A percentile compares a stretch with the other conserved stretches of the same genome.
Evolutionary conservation across 2,329 filamentous ascomycete genomes (phyloP).

Genomic region (Claviceps sp.): DNA sequence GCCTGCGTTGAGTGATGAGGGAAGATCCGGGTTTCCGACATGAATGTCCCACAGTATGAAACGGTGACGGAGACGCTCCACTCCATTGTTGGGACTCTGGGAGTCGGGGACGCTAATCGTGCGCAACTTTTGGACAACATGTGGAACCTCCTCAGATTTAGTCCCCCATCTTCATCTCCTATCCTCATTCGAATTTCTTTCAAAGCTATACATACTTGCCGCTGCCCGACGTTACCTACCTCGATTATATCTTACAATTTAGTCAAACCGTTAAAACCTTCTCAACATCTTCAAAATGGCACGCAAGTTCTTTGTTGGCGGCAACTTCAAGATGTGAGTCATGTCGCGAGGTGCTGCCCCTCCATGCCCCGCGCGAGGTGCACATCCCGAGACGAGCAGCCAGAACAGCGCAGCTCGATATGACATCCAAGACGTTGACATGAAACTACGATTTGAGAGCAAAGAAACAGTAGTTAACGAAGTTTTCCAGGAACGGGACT

Average conservation of each 20-base stretch:
- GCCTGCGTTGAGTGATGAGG: background rate
- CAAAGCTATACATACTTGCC: background rate
- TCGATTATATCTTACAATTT: background rate
- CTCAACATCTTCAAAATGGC: constrained; percentile 43
- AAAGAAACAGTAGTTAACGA: constrained; percentile 1
- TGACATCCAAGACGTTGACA: background rate
- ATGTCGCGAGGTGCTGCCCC: constrained; percentile 11
- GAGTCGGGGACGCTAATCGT: too few relatives aligned
- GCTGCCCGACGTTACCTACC: too few relatives aligned
- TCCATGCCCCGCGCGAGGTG: constrained; percentile 9
- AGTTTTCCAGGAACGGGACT: constrained; percentile 68
- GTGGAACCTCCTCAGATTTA: background rate
- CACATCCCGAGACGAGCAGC: constrained; percentile 8
- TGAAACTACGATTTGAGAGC: background rate
- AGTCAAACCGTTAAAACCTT: background rate
- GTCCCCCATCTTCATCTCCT: background rate
- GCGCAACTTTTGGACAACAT: background rate
- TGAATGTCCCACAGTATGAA: background rate
- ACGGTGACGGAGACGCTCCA: background rate
- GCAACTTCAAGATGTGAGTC: constrained; percentile 97
- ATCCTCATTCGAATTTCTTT: background rate
- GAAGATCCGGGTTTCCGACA: too few relatives aligned
- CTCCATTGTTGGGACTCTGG: background rate
- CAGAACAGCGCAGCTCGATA: constrained; percentile 17
- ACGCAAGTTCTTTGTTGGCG: constrained; percentile 94